Evolutionary conservation across 208 protist genomes (phyloP).

Genomic region (Porcisia deanei): DNA sequence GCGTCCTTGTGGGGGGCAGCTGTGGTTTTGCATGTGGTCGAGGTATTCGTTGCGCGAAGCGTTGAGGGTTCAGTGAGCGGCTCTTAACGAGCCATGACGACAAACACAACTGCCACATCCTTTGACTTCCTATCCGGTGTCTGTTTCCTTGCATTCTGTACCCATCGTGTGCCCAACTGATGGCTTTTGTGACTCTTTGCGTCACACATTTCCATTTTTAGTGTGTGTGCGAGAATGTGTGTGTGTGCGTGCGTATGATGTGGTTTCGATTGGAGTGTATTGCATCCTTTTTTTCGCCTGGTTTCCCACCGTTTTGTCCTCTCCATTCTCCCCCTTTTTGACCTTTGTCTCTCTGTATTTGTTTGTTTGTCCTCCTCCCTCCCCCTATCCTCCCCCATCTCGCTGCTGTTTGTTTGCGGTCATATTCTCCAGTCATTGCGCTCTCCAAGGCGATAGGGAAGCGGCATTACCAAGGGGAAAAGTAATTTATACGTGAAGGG

Average conservation of each 20-base stretch:
- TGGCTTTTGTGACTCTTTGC: no score
- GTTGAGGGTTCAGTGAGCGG: not conserved
- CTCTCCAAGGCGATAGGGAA: not conserved
- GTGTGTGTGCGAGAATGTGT: not conserved
- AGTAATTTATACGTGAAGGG: not conserved
- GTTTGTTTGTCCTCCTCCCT: no score
- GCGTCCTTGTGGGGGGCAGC: not conserved
- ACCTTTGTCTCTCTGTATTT: not conserved
- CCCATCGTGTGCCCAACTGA: no score
- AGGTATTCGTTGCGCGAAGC: not conserved
- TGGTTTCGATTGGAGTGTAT: not conserved
- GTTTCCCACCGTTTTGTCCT: not conserved
- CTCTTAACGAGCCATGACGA: not conserved
- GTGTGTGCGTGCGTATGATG: not conserved
- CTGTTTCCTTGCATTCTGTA: no score
- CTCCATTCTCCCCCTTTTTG: not conserved
- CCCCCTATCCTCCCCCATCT: not conserved
- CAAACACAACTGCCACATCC: not conserved
- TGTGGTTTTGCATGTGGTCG: not conserved
- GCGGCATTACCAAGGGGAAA: not conserved
- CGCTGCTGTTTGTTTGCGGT: not conserved
- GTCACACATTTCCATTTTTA: no score
- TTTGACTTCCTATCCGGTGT: not conserved
- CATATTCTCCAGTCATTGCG: not conserved
- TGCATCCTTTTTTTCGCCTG: conserved; percentile 9